A percentile compares a stretch with the other conserved stretches of the same genome.
These are phyloP conservation scores for Magnusiomyces tetraspermus DNA, from an alignment of 1,139 yeast species.

Conservation along the genomic window DNA sequence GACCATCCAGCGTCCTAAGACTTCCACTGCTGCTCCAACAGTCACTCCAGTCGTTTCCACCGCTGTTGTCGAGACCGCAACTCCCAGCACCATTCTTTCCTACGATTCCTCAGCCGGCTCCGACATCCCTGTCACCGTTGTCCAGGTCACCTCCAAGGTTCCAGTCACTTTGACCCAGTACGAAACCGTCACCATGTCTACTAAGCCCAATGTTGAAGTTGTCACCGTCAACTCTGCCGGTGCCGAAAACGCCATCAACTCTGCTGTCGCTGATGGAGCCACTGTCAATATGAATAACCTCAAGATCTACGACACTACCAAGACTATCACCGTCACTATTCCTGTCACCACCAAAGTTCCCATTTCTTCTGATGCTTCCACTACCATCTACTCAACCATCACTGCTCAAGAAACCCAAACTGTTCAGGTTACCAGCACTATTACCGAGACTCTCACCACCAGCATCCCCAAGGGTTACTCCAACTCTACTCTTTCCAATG, in stretches of 20 bases:
- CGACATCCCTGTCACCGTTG: background rate
- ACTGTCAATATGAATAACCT: background rate
- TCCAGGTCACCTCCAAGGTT: background rate
- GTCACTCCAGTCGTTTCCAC: background rate
- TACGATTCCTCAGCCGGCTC: background rate
- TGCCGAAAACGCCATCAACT: background rate
- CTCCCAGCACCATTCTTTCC: background rate
- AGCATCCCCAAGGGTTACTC: background rate
- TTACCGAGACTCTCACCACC: background rate
- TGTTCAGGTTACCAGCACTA: background rate
- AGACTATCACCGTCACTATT: background rate
- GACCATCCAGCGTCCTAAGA: background rate
- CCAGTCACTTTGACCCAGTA: background rate
- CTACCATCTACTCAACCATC: slow-evolving; percentile 2
- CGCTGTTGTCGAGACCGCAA: background rate
- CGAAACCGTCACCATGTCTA: background rate
- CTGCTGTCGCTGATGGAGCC: background rate
- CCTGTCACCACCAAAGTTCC: background rate
- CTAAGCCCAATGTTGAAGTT: background rate
- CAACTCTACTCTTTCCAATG: background rate
- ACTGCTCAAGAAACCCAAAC: background rate
- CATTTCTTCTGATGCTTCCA: background rate
- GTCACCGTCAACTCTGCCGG: background rate
- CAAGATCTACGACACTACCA: background rate
- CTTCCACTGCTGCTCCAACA: background rate